Conservation (phyloP, 2,329 filamentous ascomycete species). For the Monosporascus sp. region DNA sequence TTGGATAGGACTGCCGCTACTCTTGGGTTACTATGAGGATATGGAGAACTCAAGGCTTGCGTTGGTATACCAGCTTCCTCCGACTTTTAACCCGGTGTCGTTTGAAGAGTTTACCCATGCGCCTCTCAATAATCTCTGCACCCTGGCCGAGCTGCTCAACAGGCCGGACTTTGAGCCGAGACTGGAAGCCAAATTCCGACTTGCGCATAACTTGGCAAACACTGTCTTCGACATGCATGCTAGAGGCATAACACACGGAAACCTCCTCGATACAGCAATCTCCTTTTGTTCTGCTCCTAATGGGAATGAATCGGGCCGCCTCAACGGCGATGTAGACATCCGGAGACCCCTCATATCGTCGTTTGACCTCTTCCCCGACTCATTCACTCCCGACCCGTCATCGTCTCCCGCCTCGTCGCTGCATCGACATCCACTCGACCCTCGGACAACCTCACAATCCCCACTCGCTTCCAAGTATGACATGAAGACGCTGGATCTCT, state of each 20-base stretch:
- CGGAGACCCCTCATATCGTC: conserved; percentile 65
- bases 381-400: conserved; percentile 27
- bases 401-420: conserved; percentile 32
- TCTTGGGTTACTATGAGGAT: conserved; percentile 71
- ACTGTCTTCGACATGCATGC: conserved; percentile 71
- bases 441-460: conserved; percentile 44
- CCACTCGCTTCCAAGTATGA: conserved; percentile 45
- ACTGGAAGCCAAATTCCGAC: conserved; percentile 69
- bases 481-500: conserved; percentile 60
- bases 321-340: conserved; percentile 52
- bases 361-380: conserved; percentile 66
- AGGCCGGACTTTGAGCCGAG: conserved; percentile 54
- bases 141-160: conserved; percentile 49
- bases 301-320: conserved; percentile 35
- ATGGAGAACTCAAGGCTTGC: conserved; percentile 64
- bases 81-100: conserved; percentile 54
- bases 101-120: conserved; percentile 47
- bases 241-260: conserved; percentile 64
- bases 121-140: conserved; percentile 46
- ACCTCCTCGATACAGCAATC: conserved; percentile 62
- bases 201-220: conserved; percentile 67
- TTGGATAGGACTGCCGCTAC: conserved; percentile 56
- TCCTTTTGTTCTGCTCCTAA: conserved; percentile 54
- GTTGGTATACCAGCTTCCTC: conserved; percentile 69
- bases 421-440: conserved; percentile 64